Base-by-base conservation (phyloP, 2,329 filamentous ascomycete species). In the Talaromyces rugulosus region DNA sequence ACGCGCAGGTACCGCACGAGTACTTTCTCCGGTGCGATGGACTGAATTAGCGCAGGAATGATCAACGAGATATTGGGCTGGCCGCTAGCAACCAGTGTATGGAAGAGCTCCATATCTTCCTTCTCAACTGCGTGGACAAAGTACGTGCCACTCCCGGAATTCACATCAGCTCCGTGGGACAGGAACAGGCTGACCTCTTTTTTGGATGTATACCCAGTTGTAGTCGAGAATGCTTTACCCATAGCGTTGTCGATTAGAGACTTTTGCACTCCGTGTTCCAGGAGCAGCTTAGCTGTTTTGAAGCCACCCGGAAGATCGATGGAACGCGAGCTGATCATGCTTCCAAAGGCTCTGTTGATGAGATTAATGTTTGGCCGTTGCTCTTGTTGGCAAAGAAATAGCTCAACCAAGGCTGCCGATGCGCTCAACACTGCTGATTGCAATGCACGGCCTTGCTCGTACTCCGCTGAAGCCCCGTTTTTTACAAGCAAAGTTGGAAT, bases 391-490 rank as follows among this genome's bases (percentile, higher is more conserved):
- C 12, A 4, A 34, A 58, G 56, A 50, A 58, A 47, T 4, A 51
- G 31, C 11, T 58, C 28, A 23, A 58, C 56, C 31, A 58, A 42
- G 6, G 23, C 2, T 5, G 42, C 12, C 44, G 56, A 57, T 31
- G 55, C 31, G 23, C 18, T 31, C 40, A 57, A 44, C 7, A 47
- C 55, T 16, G 55, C 34, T 12, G 55, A 58, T 44, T 58, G 40
- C 5, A 58, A 11, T 27, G 56, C 56, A 5, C 31, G 56, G 16
- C 56, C 56, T 23, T 50, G 56, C 34, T 0, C 84, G 68, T 82
- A 82, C 66, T 87, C 82, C 0, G 83, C 80, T 59, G 82, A 82
- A 3, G 85, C 85, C 0, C 85, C 84, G 34, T 81, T 77, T 1
- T 70, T 64, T 7, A 87, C 72, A 18, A 88, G 68, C 9, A 86